Percentiles rank a stretch among this genome's conserved stretches.
These are phyloP conservation scores for Dillenia turbinata DNA, from an alignment of 164 flowering plant genomes.

Conservation along the genomic window DNA sequence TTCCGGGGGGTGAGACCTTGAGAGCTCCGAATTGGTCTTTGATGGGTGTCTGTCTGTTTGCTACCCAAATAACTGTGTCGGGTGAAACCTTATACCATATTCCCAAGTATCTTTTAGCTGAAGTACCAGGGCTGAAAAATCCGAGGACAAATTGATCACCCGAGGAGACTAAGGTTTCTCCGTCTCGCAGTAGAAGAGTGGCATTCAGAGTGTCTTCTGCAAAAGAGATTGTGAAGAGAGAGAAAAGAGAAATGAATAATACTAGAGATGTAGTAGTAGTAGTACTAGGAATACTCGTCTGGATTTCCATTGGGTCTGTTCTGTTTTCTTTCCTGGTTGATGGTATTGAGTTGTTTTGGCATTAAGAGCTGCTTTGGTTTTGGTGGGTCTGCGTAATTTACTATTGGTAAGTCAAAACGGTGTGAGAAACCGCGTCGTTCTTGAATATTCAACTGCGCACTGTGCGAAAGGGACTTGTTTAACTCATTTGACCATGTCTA, in stretches of 20 bases:
- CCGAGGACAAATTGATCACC: slow-evolving; percentile 8
- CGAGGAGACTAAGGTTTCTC: slow-evolving; percentile 4
- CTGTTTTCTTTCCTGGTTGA: too few relatives aligned
- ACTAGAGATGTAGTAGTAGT: too few relatives aligned
- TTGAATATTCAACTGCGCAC: too few relatives aligned
- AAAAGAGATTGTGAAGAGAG: neutral
- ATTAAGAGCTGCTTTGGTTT: too few relatives aligned
- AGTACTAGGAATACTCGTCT: too few relatives aligned
- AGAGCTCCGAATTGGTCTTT: slow-evolving; percentile 6
- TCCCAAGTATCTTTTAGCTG: slow-evolving; percentile 10
- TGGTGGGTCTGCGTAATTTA: too few relatives aligned
- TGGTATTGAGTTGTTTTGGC: too few relatives aligned
- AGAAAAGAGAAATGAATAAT: neutral
- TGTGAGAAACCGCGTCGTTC: too few relatives aligned
- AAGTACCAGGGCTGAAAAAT: slow-evolving; percentile 10
- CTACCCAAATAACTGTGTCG: slow-evolving; percentile 14
- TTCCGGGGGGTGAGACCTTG: slow-evolving; percentile 2
- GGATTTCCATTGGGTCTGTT: too few relatives aligned
- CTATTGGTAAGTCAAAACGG: too few relatives aligned
- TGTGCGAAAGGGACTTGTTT: too few relatives aligned
- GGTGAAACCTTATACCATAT: slow-evolving; percentile 8
- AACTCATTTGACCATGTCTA: too few relatives aligned
- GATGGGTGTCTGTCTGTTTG: slow-evolving; percentile 12
- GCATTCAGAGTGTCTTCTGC: neutral
- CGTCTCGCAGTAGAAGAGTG: neutral